Evolutionary conservation across 2,329 filamentous ascomycete species (phyloP).

Genomic region (Pyricularia sp.): DNA sequence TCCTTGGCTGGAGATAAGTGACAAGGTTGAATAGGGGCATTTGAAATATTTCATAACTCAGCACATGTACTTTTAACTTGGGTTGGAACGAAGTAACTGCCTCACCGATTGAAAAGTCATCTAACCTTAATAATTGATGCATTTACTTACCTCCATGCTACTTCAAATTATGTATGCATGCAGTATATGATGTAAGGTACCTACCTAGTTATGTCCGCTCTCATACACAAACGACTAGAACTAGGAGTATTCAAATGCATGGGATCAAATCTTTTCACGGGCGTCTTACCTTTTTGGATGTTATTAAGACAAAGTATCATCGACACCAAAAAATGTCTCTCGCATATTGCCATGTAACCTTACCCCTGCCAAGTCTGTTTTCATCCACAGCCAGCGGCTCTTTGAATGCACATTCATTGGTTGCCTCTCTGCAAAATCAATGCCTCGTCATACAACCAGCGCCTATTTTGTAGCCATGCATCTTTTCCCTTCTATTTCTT

Average conservation of each 20-base stretch:
- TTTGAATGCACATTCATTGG: not conserved
- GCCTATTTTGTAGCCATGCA: not conserved
- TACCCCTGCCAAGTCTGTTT: not conserved
- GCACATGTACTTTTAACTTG: too few species aligned
- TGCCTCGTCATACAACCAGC: not conserved
- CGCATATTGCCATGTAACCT: not conserved
- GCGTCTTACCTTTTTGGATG: not conserved
- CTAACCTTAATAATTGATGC: too few species aligned
- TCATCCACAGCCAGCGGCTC: not conserved
- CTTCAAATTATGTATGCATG: too few species aligned
- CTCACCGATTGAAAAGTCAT: too few species aligned
- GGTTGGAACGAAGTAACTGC: too few species aligned
- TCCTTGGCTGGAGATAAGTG: not conserved
- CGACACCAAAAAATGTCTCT: not conserved
- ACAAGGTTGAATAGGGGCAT: not conserved
- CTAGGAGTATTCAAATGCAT: too few species aligned
- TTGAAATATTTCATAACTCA: not conserved
- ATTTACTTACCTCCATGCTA: too few species aligned
- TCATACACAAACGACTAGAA: too few species aligned
- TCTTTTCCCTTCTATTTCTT: not conserved
- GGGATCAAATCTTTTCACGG: not conserved
- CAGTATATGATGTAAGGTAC: too few species aligned
- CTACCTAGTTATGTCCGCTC: too few species aligned
- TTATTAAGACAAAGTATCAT: not conserved
- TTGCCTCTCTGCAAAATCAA: not conserved